A percentile compares a stretch with the other conserved stretches of the same genome.
phyloP scores from a whole-genome alignment of 2,329 filamentous ascomycete genomes.

The Ophiosphaerella narmari region DNA sequence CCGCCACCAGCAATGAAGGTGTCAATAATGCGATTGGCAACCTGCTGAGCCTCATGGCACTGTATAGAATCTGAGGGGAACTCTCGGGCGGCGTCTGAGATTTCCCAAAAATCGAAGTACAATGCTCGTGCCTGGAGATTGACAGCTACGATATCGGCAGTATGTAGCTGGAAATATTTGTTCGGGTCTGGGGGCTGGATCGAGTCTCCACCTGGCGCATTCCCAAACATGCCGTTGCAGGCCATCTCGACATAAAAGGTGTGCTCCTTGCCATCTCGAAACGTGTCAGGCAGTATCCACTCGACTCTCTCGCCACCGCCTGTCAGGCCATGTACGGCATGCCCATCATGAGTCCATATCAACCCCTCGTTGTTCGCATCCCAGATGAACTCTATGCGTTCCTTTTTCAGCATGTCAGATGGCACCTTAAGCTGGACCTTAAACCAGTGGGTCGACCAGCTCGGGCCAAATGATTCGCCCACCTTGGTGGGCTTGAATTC shows the following conservation, averaged over 20 bases:
- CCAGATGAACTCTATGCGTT: slow-evolving; percentile 94
- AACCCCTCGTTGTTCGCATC: slow-evolving; percentile 94
- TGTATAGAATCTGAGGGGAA: slow-evolving; percentile 89
- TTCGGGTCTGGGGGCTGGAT: slow-evolving; percentile 91
- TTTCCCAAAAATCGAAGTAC: slow-evolving; percentile 94
- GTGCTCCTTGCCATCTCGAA: slow-evolving; percentile 84
- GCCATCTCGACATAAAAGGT: slow-evolving; percentile 97
- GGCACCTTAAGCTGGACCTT: slow-evolving; percentile 80
- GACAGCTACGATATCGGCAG: slow-evolving; percentile 85
- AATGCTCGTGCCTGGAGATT: slow-evolving; percentile 84
- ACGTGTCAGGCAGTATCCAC: slow-evolving; percentile 84
- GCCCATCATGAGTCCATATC: slow-evolving; percentile 89
- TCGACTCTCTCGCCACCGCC: slow-evolving; percentile 86
- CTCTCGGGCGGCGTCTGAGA: slow-evolving; percentile 87
- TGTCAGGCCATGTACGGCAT: slow-evolving; percentile 87
- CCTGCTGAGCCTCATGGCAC: slow-evolving; percentile 80
- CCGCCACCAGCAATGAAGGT: slow-evolving; percentile 79
- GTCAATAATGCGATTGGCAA: slow-evolving; percentile 88
- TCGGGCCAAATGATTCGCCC: slow-evolving; percentile 84
- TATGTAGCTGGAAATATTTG: slow-evolving; percentile 74
- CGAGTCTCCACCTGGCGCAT: slow-evolving; percentile 78
- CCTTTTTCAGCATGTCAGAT: slow-evolving; percentile 70
- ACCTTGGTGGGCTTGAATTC: slow-evolving; percentile 75
- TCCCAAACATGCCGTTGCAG: slow-evolving; percentile 98
- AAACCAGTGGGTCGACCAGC: slow-evolving; percentile 99